Conservation (phyloP, 768 basidiomycete species). For the Tubosaeta sp. region DNA sequence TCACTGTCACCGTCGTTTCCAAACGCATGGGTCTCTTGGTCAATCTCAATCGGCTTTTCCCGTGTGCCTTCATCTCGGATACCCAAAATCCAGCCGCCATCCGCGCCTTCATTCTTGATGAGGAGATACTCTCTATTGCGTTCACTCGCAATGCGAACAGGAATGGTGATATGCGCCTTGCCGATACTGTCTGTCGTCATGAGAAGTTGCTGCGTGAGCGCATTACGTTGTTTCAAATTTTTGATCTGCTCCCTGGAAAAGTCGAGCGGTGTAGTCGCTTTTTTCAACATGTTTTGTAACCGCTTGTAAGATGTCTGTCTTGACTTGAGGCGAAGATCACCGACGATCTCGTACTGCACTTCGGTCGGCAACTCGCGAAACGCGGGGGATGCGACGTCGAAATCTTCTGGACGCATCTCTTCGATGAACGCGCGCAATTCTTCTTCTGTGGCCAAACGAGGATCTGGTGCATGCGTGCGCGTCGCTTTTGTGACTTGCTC, state of each 20-base stretch:
- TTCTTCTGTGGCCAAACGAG: conserved; percentile 93
- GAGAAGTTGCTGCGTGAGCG: conserved; percentile 88
- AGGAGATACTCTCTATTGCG: conserved; percentile 93
- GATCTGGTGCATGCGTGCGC: conserved; percentile 65
- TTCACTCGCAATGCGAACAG: conserved; percentile 92
- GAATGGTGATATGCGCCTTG: conserved; percentile 84
- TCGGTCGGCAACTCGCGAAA: conserved; percentile 94
- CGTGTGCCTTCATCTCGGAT: conserved; percentile 83
- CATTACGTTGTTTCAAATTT: conserved; percentile 83
- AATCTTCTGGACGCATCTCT: conserved; percentile 92
- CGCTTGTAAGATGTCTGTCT: conserved; percentile 92
- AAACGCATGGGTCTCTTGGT: conserved; percentile 48
- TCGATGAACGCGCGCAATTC: conserved; percentile 92
- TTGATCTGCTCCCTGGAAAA: conserved; percentile 96
- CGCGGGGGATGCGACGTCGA: conserved; percentile 84
- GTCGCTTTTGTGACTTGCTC: conserved; percentile 60
- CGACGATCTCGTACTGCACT: conserved; percentile 97
- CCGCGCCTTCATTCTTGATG: conserved; percentile 82
- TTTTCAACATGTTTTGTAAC: conserved; percentile 83
- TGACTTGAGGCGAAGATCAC: conserved; percentile 91
- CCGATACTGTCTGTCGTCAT: conserved; percentile 91
- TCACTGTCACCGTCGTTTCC: conserved; percentile 41
- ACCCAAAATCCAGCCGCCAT: conserved; percentile 93
- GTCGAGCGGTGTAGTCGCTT: conserved; percentile 79
- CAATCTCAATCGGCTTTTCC: conserved; percentile 83